phyloP scores from a whole-genome alignment of 371 early-diverging fungal species.

The Chytridiales sp. region DNA sequence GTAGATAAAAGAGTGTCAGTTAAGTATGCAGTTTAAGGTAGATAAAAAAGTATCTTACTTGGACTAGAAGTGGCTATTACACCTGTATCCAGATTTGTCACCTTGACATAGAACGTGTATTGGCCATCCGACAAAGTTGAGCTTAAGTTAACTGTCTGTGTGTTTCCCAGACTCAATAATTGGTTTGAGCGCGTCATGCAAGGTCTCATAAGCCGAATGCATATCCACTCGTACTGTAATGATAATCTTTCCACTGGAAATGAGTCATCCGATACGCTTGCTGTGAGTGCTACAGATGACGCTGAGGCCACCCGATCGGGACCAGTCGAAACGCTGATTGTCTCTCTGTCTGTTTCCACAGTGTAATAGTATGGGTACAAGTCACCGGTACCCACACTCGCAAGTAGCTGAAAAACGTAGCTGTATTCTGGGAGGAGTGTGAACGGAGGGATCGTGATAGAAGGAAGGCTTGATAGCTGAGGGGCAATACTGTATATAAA shows the following conservation, averaged over 20 bases:
- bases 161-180: no score
- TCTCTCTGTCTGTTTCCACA: neutral
- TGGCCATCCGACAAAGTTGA: no score
- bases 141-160: no score
- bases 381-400: neutral
- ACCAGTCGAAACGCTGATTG: neutral
- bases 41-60: no score
- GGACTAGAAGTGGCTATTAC: no score
- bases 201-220: no score
- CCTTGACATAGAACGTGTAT: no score
- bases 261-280: neutral
- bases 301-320: neutral
- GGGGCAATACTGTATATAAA: constrained; percentile 3
- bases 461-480: neutral
- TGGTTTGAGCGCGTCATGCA: no score
- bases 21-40: no score
- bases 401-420: constrained; percentile 7
- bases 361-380: neutral
- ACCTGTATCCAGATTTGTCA: no score
- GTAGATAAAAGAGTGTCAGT: no score
- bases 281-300: neutral
- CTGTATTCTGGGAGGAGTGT: neutral
- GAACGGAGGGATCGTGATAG: constrained; percentile 2
- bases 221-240: neutral
- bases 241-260: no score